Percentiles rank a stretch among this genome's conserved stretches.
phyloP scores from a whole-genome alignment of 495 filamentous ascomycete genomes.

The Diplogelasinospora grovesii region DNA sequence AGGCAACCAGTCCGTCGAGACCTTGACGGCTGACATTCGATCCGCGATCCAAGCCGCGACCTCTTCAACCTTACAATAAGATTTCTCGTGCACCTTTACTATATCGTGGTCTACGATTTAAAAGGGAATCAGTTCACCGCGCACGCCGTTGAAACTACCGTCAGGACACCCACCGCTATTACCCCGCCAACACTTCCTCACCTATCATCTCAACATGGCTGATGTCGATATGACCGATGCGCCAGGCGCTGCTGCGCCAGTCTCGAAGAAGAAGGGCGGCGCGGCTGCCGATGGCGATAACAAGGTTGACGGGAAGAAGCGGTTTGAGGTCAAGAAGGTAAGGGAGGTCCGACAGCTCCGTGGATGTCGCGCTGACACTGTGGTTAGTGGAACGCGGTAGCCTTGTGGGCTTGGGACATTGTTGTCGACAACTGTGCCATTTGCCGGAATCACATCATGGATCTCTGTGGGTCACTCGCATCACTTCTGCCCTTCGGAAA shows the following conservation, averaged over 20 bases:
- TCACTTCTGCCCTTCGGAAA: neutral
- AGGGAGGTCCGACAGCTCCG: slow-evolving; percentile 1
- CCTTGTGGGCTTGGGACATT: slow-evolving; percentile 99
- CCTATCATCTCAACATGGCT: slow-evolving; percentile 78
- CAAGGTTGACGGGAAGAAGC: slow-evolving; percentile 71
- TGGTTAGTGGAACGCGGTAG: slow-evolving; percentile 93
- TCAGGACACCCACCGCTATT: neutral
- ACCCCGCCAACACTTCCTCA: too few species aligned
- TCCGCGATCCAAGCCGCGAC: too few species aligned
- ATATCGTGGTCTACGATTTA: too few species aligned
- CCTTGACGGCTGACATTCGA: too few species aligned
- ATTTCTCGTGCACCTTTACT: too few species aligned
- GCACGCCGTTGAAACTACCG: neutral
- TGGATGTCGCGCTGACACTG: neutral
- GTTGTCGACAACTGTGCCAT: slow-evolving; percentile 99
- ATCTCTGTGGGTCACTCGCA: slow-evolving; percentile 63
- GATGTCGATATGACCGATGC: slow-evolving; percentile 97
- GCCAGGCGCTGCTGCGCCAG: slow-evolving; percentile 40
- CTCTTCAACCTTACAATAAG: too few species aligned
- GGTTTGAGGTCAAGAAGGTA: slow-evolving; percentile 99
- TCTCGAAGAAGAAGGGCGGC: slow-evolving; percentile 51
- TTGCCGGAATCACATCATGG: slow-evolving; percentile 99
- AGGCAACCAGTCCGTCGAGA: too few species aligned
- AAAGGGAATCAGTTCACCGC: too few species aligned
- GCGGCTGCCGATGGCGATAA: slow-evolving; percentile 42